These are phyloP conservation scores for Cercis canadensis DNA, from an alignment of 306 rosid genomes.

Conservation along the genomic window DNA sequence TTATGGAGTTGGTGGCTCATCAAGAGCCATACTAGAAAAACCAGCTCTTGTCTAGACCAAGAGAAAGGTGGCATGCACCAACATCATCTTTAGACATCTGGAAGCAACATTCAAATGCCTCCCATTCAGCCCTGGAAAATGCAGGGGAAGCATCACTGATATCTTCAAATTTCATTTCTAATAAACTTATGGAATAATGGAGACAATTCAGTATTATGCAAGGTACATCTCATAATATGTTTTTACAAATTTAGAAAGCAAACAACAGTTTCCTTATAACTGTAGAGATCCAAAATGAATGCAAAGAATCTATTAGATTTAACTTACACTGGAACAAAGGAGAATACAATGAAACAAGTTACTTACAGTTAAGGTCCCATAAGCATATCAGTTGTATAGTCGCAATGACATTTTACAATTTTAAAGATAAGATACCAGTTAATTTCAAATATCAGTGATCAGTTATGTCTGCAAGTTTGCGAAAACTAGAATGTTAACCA, in stretches of 20 bases:
- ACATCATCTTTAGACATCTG: constrained; percentile 56
- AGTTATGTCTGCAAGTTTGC: constrained; percentile 35
- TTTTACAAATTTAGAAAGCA: constrained; percentile 40
- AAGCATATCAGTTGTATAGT: constrained; percentile 21
- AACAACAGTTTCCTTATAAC: constrained; percentile 31
- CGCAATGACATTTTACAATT: constrained; percentile 30
- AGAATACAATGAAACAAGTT: not conserved
- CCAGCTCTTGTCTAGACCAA: constrained; percentile 47
- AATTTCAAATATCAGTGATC: constrained; percentile 33
- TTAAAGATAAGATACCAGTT: constrained; percentile 16
- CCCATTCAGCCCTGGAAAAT: constrained; percentile 76
- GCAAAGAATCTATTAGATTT: constrained; percentile 39
- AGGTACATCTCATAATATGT: constrained; percentile 30
- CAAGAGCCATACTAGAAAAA: constrained; percentile 45
- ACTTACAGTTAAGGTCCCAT: constrained; percentile 7
- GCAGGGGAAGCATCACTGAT: constrained; percentile 66
- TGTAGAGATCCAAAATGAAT: constrained; percentile 10
- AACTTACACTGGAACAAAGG: constrained; percentile 28
- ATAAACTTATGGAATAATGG: constrained; percentile 43
- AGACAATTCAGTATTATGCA: constrained; percentile 36
- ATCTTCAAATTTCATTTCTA: constrained; percentile 51
- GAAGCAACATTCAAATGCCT: constrained; percentile 67
- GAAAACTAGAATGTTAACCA: constrained; percentile 29
- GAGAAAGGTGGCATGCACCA: constrained; percentile 53
- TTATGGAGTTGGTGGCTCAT: constrained; percentile 47